These are phyloP conservation scores for Sarocladiaceae sp. DNA, from an alignment of 2,329 filamentous ascomycete genomes.

Conservation along the genomic window DNA sequence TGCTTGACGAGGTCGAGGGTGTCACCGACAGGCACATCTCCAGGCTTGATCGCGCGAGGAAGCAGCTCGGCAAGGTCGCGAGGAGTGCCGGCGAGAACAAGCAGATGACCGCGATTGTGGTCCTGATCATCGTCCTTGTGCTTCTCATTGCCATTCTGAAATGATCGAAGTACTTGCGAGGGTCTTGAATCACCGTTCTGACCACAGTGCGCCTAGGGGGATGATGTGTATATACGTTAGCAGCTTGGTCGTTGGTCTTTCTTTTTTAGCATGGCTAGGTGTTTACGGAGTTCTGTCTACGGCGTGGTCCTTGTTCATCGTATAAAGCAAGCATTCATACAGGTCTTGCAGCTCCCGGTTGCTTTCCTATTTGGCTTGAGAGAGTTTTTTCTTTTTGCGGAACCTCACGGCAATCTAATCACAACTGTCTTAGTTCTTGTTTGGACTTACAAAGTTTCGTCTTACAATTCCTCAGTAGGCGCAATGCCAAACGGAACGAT, in stretches of 20 bases:
- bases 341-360: not conserved
- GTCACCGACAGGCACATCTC: slow-evolving; percentile 74
- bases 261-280: slow-evolving; percentile 7
- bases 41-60: slow-evolving; percentile 68
- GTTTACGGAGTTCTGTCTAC: slow-evolving; percentile 9
- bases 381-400: not conserved
- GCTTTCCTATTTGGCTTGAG: slow-evolving; percentile 3
- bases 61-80: slow-evolving; percentile 64
- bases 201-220: too few relatives aligned
- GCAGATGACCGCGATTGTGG: slow-evolving; percentile 77
- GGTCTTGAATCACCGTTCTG: not conserved
- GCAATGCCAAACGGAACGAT: not conserved
- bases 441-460: not conserved
- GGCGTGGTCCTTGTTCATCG: not conserved
- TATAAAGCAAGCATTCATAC: not conserved
- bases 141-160: slow-evolving; percentile 79
- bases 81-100: slow-evolving; percentile 75
- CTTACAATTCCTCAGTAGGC: not conserved
- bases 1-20: slow-evolving; percentile 85
- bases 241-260: too few relatives aligned
- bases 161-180: slow-evolving; percentile 29
- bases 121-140: slow-evolving; percentile 74
- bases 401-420: not conserved
- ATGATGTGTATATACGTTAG: too few relatives aligned
- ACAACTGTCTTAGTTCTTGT: not conserved